Evolutionary conservation across 2,329 filamentous ascomycete species (phyloP), one percentile per base, ranked within the genome.

Genomic region (Calonectria naviculata): DNA sequence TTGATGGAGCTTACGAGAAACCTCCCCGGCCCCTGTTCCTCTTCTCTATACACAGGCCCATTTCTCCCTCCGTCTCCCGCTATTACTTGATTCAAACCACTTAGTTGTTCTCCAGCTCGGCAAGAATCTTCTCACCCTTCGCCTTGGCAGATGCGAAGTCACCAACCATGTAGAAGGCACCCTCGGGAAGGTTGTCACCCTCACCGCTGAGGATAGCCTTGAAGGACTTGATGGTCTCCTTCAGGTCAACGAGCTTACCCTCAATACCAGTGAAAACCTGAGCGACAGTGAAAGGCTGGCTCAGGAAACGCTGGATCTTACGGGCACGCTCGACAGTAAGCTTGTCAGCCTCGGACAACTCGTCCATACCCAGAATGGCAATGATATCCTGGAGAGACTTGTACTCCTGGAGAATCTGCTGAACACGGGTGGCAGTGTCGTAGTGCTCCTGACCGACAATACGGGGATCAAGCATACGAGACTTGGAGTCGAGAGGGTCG

Each of bases 351-450:
- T 98, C 97, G 77, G 97, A 98, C 88, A 99, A 89, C 87, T 99
- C 97, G 88, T 99, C 97, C 97, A 99, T 98, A 93, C 96, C 96
- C 85, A 98, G 89, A 95, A 99, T 99, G 88, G 97, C 97, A 91
- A 98, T 98, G 93, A 99, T 99, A 90, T 99, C 97, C 90, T 99
- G 97, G 80, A 99, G 95, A 77, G 96, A 98, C 94, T 98, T 98
- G 94, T 99, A 99, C 91, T 98, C 97, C 90, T 99, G 97, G 85
- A 99, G 93, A 88, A 98, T 98, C 90, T 98, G 95, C 91, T 99
- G 97, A 84, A 99, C 97, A 81, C 93, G 93, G 86, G 94, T 94
- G 86, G 97, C 97, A 82, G 92, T 96, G 75, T 95, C 86, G 93
- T 99, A 99, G 92, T 99, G 97, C 75, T 99, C 97, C 84, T 98